These are phyloP conservation scores for Crithidia expoeki DNA, from an alignment of 208 protist genomes.

Conservation along the genomic window DNA sequence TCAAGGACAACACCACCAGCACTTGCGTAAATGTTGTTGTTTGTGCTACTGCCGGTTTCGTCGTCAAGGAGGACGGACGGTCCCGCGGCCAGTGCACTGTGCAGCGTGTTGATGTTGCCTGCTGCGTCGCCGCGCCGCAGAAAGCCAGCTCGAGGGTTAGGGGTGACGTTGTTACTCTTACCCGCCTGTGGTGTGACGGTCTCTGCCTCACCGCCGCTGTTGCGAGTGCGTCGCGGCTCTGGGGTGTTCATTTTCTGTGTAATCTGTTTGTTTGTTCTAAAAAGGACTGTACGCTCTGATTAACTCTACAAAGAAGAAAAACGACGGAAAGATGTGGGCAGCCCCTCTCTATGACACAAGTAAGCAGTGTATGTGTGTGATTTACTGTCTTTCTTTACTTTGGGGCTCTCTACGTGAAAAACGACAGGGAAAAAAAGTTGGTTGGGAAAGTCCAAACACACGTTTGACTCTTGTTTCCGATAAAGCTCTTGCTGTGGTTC, in stretches of 20 bases:
- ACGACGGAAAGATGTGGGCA: too few species aligned
- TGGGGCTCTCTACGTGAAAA: too few species aligned
- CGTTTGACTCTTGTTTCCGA: too few species aligned
- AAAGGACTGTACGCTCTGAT: not conserved
- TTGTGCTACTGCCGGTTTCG: slow-evolving; percentile 19
- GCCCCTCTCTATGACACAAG: too few species aligned
- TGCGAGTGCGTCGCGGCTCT: slow-evolving; percentile 18
- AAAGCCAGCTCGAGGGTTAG: slow-evolving; percentile 16
- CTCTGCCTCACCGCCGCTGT: slow-evolving; percentile 13
- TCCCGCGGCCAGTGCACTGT: slow-evolving; percentile 44
- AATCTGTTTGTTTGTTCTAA: not conserved
- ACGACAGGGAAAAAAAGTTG: too few species aligned
- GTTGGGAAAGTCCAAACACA: too few species aligned
- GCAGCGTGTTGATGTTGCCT: not conserved
- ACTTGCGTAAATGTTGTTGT: not conserved
- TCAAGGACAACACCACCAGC: slow-evolving; percentile 18
- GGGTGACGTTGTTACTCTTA: slow-evolving; percentile 5
- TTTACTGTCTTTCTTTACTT: not conserved
- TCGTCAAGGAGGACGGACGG: slow-evolving; percentile 71
- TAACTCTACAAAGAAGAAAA: too few species aligned
- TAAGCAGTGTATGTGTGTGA: not conserved
- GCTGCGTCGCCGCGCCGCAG: slow-evolving; percentile 23
- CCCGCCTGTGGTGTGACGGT: slow-evolving; percentile 6
- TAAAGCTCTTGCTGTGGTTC: too few species aligned
- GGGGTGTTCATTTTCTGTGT: slow-evolving; percentile 23